Evolutionary conservation across 257 asterid genomes (phyloP).

Genomic region (Cynanchum wilfordii): DNA sequence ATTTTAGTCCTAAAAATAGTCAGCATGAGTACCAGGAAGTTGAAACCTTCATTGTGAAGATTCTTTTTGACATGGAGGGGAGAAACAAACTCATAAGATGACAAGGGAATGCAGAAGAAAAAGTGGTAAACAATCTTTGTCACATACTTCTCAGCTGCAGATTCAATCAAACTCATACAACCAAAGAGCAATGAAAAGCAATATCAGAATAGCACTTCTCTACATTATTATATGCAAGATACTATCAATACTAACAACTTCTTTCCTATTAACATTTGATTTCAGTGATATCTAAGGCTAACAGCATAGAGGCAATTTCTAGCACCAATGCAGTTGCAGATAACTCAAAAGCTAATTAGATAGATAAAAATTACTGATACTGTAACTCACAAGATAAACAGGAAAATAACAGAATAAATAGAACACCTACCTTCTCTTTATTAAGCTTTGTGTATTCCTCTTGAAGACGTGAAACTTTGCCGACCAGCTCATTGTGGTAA

Average conservation of each 20-base stretch:
- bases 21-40: neutral
- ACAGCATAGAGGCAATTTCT: neutral
- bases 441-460: constrained; percentile 67
- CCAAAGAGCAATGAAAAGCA: neutral
- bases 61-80: neutral
- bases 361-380: neutral
- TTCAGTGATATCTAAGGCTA: neutral
- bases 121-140: neutral
- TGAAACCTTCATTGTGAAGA: neutral
- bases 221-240: neutral
- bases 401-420: neutral
- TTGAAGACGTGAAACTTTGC: constrained; percentile 73
- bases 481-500: constrained; percentile 80
- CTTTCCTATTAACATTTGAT: neutral
- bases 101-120: neutral
- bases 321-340: neutral
- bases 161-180: neutral
- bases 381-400: neutral
- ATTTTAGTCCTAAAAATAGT: neutral
- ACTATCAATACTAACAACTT: neutral
- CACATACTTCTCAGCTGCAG: neutral
- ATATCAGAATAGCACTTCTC: neutral
- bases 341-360: neutral
- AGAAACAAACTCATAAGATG: neutral
- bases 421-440: constrained; percentile 52